Percentiles rank a stretch among this genome's conserved stretches.
Conservation (phyloP, 495 filamentous ascomycete species). For the Chaetomium cochliodes region DNA sequence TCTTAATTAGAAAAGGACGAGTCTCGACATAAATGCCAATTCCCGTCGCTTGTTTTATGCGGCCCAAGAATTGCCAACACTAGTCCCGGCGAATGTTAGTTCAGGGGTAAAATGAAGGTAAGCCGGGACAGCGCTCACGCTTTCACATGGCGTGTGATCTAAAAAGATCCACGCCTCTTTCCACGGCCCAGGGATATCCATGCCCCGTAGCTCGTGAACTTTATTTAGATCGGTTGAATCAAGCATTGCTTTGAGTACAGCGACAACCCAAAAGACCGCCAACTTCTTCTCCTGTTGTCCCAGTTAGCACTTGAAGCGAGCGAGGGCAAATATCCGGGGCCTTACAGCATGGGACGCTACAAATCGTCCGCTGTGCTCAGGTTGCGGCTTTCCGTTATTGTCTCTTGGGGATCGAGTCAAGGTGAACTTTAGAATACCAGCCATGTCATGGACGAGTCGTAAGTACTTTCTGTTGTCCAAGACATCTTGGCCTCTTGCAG, state of each 20-base stretch:
- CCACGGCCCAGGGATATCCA: not conserved
- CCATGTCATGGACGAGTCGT: slow-evolving; percentile 2
- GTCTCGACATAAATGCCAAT: slow-evolving; percentile 12
- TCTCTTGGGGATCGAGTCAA: slow-evolving; percentile 1
- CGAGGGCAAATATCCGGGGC: not conserved
- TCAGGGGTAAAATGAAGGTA: not conserved
- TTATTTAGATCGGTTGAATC: slow-evolving; percentile 10
- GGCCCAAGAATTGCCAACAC: slow-evolving; percentile 14
- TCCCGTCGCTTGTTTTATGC: slow-evolving; percentile 10
- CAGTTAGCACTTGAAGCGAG: not conserved
- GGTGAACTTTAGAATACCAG: slow-evolving; percentile 1
- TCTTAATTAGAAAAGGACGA: not conserved
- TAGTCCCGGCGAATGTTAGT: not conserved
- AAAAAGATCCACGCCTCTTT: slow-evolving; percentile 3
- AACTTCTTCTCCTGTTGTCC: slow-evolving; percentile 23
- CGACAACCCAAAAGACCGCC: slow-evolving; percentile 18
- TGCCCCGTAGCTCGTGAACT: not conserved
- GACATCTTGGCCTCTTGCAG: not conserved
- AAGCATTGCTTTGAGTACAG: slow-evolving; percentile 13
- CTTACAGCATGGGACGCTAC: slow-evolving; percentile 11
- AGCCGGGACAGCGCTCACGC: slow-evolving; percentile 9
- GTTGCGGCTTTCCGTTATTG: not conserved
- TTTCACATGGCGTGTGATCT: slow-evolving; percentile 15
- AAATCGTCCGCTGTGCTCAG: slow-evolving; percentile 20
- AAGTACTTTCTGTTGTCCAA: slow-evolving; percentile 16